Evolutionary conservation across 2,329 filamentous ascomycete genomes (phyloP), one percentile per base, ranked within the genome.

Genomic region (Ilyonectria sp.): DNA sequence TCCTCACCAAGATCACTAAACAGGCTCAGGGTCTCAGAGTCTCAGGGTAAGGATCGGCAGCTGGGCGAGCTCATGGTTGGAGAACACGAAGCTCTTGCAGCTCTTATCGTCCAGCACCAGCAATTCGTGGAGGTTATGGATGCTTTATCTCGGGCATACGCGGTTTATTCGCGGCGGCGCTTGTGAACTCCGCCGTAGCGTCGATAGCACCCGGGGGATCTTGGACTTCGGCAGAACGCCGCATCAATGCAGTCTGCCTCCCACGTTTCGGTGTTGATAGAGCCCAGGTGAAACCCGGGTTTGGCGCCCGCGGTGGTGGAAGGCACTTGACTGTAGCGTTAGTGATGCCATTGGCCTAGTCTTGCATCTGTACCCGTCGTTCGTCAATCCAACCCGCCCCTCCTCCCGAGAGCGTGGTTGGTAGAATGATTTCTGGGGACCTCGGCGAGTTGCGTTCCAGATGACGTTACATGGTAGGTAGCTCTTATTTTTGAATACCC

Each of bases 201-300:
- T 55, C 47, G 9, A 63, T 23, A 61, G 26, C 26, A 23, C 13
- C 31, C 60, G 49, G 62, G 40, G 23, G 44, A 46, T 33, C 47
- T 52, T 63, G 44, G 62, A 53, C 60, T 29, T 49, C 52, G 50
- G 60, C 35, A 61, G 60, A 40, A 60, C 67, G 59, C 49, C 40
- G 53, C 40, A 17, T 61, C 46, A 60, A 49, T 58, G 55, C 37
- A 72, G 62, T 54, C 55, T 67, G 62, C 49, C 47, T 60, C 60
- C 52, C 57, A 57, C 53, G 59, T 66, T 69, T 66, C 67, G 67
- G 53, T 56, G 57, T 67, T 60, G 56, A 65, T 31, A 57, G 26
- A 61, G 40, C 60, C 29, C 53, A 65, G 65, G 68, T 73, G 69
- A 68, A 73, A 67, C 70, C 67, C 57, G 60, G 47, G 54, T 52